Evolutionary conservation across 1,284 basidiomycete species (phyloP).

Genomic region (Apiotrichum veenhuisii): DNA sequence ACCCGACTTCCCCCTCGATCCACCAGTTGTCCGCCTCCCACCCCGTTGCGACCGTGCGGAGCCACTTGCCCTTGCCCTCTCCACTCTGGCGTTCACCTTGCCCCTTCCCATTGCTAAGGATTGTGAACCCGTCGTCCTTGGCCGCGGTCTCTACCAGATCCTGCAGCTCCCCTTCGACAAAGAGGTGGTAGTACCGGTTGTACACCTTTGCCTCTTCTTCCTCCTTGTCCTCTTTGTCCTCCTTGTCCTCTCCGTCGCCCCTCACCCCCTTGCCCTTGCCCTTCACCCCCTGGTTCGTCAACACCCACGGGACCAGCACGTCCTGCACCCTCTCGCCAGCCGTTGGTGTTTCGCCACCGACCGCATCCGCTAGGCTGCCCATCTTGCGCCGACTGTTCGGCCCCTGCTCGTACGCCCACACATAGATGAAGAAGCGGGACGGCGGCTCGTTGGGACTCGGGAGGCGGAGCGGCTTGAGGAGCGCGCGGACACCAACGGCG

Average conservation of each 20-base stretch:
- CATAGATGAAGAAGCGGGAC: conserved; percentile 84
- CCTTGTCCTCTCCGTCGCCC: not conserved
- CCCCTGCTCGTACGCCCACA: conserved; percentile 98
- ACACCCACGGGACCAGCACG: conserved; percentile 70
- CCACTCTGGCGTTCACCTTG: conserved; percentile 11
- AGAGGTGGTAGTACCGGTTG: conserved; percentile 92
- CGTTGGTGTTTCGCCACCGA: not conserved
- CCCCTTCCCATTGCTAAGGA: no score
- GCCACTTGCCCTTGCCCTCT: conserved; percentile 50
- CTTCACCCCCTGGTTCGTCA: conserved; percentile 21
- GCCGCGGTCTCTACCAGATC: conserved; percentile 64
- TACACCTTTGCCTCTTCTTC: conserved; percentile 52
- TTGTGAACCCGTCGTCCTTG: conserved; percentile 55
- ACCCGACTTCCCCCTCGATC: conserved; percentile 46
- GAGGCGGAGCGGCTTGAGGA: conserved; percentile 63
- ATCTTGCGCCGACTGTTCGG: conserved; percentile 64
- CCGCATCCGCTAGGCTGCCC: conserved; percentile 52
- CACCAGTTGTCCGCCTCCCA: conserved; percentile 64
- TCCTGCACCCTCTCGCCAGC: conserved; percentile 53
- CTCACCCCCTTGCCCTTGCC: conserved; percentile 2
- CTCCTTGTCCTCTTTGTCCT: not conserved
- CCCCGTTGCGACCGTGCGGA: conserved; percentile 64
- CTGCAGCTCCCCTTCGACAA: conserved; percentile 69
- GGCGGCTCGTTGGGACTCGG: conserved; percentile 42
- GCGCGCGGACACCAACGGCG: conserved; percentile 63